Base-by-base conservation (phyloP, 1,139 yeast genomes). In the Taphrina sp. region DNA sequence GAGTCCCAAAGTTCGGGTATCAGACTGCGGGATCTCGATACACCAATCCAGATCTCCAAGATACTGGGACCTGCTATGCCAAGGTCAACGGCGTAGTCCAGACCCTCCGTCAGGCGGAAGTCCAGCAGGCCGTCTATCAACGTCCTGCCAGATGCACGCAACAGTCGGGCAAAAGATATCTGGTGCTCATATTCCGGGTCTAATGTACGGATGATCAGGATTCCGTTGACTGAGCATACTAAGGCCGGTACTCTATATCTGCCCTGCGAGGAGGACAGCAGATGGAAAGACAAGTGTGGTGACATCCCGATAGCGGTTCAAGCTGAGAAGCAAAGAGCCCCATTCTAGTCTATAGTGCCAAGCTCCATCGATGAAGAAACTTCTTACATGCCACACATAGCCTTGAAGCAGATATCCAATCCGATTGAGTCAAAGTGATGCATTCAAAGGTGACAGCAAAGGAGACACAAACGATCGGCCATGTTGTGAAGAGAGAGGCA, bases 101-200 rank as follows among this genome's bases (percentile, higher is more conserved):
- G 16, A 19, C 34, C 37, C 37, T 35, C 31, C 19, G 22, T 16
- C 16, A 49, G 33, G 24, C 22, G 10, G 33, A 23, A 39, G 3
- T n/a, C 22, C 12, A 14, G 16, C 5, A 49, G 46, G 23, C 54
- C 54, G 4, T 29, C n/a, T 10, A 49, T 28, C 19, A 49, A 16
- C 16, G 54, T 38, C 5, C 26, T 14, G 10, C 29, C 26, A 3
- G 54, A 45, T n/a, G 44, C 46, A 5, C 17, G 39, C 10, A 49
- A 34, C 33, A 49, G 31, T 14, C 54, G 33, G 8, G 46, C 54
- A 22, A 49, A 29, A 22, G 54, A 49, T 17, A 38, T 16, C 19
- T 38, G 38, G 19, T 49, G 54, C n/a, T 38, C 39, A 14, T 42
- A 34, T 26, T 49, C 54, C 3, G 46, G 54, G 22, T 49, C 54